Evolutionary conservation across 768 basidiomycete species (phyloP), one percentile per base, ranked within the genome.

Genomic region (Russula olivacea): DNA sequence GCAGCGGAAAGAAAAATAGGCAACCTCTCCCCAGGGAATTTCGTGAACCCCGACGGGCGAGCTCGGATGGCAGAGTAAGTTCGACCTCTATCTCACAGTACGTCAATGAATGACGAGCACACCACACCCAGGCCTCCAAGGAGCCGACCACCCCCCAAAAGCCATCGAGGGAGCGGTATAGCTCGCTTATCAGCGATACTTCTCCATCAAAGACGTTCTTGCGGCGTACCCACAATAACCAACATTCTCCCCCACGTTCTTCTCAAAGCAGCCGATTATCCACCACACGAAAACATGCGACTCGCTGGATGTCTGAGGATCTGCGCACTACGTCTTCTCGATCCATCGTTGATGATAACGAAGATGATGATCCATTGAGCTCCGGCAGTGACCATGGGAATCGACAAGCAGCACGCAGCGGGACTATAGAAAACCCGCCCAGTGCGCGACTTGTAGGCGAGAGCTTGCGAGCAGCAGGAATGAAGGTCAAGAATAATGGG

Each of bases 351-450:
- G 71, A 71, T 56, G 68, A 68, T 12, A 71, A 71, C 15, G 71
- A 73, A 3, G 68, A 71, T 0, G 70, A 71, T 23, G 58, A 64
- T 6, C 71, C 61, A 0, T 34, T 50, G 3, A 52, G 57, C 36
- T 69, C 71, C 17, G 45, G 58, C 36, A 61, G 48, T 30, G 60
- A 54, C 11, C 50, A 55, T 32, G 87, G 85, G 32, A 74, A 81
- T 30, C 74, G 80, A 48, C 88, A 88, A 69, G 78, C 78, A 34
- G 71, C 80, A 17, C 76, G 89, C 40, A 81, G 80, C 0, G 89
- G 89, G 5, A 89, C 87, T 70, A 86, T 83, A 3, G 90, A 91
- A 74, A 88, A 82, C 69, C 77, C 83, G 9, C 71, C 87, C 17
- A 79, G 82, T 12, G 74, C 87, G 61, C 85, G 80, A 67, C 72